Base-by-base conservation (phyloP, 306 rosid genomes). In the Cicer yamashitae region DNA sequence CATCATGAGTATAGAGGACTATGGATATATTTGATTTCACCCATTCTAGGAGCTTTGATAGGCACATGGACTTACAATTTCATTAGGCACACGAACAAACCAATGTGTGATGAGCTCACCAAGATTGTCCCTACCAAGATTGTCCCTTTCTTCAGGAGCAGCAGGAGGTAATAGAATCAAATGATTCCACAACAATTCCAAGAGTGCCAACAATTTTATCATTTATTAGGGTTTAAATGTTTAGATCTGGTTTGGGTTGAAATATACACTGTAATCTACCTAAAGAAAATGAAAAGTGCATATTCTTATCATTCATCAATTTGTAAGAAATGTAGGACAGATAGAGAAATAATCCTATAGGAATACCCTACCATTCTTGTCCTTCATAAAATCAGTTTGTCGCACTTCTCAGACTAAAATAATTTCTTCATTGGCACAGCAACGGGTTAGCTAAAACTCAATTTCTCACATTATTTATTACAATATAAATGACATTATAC, bases 21-120 rank as follows among this genome's bases (percentile, higher is more conserved):
- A 7, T 90, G 97, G 96, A 73, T 91, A 9, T 94, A 90, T 71
- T 0, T 91, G 5, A 37, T 77, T 1, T 71, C 88, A 14, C 91
- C 98, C 0, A 79, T 18, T 18, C 52, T 84, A 2, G 98, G 96
- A 3, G 98, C 98, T 3, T 30, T 82, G 15, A 39, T 82, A 0
- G 98, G 97, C 41, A 87, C 91, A 10, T 86, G 82, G 91, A 78
- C 73, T 1, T 91, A 94, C 57, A 88, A 85, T 71, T 37, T 82
- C 18, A 76, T 91, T 7, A 82, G 96, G 10, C 83, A 83, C 81
- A 87, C 89, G 0, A 81, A 88, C 67, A 91, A 89, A 80, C 86
- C 97, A 10, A 58, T 82, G 43, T 76, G 83, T 7, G 68, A 14
- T 4, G 92, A 88, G 82, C 81, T 87, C 69, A 87, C 89, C 18